phyloP scores from a whole-genome alignment of 2,329 filamentous ascomycete genomes.

The Aureobasidium sp. region DNA sequence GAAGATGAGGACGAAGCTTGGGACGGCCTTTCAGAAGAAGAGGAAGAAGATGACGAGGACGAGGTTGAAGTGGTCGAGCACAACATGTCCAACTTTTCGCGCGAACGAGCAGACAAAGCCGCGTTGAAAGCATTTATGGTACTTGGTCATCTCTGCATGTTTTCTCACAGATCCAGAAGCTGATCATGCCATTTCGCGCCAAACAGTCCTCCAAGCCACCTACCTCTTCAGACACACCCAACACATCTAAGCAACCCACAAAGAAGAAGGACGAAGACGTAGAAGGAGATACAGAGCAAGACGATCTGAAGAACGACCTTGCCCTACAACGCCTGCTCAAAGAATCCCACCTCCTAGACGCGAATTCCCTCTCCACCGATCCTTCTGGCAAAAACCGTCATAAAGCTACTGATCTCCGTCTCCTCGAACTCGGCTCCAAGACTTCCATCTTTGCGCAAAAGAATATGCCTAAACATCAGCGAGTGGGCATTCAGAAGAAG shows the following conservation, averaged over 20 bases:
- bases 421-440: constrained; percentile 76
- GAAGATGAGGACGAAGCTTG: constrained; percentile 23
- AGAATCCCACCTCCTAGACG: constrained; percentile 81
- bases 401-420: constrained; percentile 74
- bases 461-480: constrained; percentile 82
- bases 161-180: neutral
- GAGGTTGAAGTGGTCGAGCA: constrained; percentile 41
- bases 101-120: constrained; percentile 38
- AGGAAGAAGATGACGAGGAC: constrained; percentile 30
- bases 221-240: constrained; percentile 26
- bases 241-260: constrained; percentile 17
- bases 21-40: constrained; percentile 17
- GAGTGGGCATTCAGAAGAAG: constrained; percentile 74
- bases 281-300: constrained; percentile 50
- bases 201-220: constrained; percentile 45
- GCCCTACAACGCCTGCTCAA: constrained; percentile 82
- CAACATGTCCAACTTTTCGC: constrained; percentile 21
- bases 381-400: constrained; percentile 64
- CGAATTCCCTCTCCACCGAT: constrained; percentile 46
- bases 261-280: constrained; percentile 27
- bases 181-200: constrained; percentile 21
- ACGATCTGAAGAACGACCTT: constrained; percentile 82
- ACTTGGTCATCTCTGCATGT: neutral
- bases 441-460: constrained; percentile 66
- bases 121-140: constrained; percentile 78